These are phyloP conservation scores for Flaveria sonorensis DNA, from an alignment of 129 eudicot genomes.

Conservation along the genomic window DNA sequence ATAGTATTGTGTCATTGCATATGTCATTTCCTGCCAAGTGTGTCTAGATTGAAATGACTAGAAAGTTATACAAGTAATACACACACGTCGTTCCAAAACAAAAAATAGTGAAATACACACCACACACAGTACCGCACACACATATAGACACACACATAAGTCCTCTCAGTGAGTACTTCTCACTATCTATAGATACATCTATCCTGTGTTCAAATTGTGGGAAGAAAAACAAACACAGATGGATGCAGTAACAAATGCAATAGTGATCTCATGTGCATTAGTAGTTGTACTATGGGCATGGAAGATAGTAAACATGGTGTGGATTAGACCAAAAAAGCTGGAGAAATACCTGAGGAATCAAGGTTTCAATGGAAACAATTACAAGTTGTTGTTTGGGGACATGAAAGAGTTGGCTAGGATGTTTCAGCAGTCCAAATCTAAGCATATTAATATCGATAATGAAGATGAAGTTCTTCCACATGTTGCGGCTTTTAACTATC, in stretches of 20 bases:
- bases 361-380: background rate
- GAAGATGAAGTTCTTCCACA: background rate
- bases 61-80: background rate
- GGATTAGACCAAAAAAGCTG: background rate
- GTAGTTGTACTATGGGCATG: background rate
- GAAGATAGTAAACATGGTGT: background rate
- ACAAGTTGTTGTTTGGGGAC: background rate
- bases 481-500: background rate
- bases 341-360: background rate
- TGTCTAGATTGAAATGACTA: background rate
- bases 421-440: background rate
- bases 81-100: no score
- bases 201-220: background rate
- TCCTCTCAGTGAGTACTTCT: background rate
- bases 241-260: constrained; percentile 27
- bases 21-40: constrained; percentile 2
- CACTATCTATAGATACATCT: background rate
- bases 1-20: constrained; percentile 18
- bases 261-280: constrained; percentile 26
- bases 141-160: no score
- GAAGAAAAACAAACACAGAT: constrained; percentile 7
- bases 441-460: background rate
- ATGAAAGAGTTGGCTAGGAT: background rate
- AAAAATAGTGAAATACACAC: no score
- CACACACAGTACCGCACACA: no score